Base-by-base conservation (phyloP, 352 stramenopile species). In the Pythium vanterpoolii region DNA sequence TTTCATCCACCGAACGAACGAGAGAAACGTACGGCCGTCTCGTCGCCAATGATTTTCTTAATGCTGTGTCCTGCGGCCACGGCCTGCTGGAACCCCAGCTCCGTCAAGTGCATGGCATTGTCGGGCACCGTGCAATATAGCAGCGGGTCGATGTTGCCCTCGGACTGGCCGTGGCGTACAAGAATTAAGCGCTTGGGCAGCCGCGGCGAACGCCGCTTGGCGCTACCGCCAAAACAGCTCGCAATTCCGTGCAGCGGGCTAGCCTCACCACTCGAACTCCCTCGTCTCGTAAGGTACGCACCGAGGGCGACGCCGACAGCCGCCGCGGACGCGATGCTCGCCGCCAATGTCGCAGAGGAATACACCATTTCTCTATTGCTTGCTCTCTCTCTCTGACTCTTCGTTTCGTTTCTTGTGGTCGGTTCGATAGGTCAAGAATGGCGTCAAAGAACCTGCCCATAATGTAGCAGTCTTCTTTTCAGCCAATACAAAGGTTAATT, bases 101-200 rank as follows among this genome's bases (percentile, higher is more conserved):
- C 72, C 11, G 87, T 96, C 38, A 96, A 58, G 51, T 90, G 84
- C 76, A 95, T 93, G 34, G 77, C 77, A 50, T 93, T 92, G 66
- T 96, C 86, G 0, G 85, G 83, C 16, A 91, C 81, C 28, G 70
- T 72, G 28, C 71, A 74, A 39, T 96, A 96, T 24, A 90, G 55
- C 26, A 79, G 69, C 49, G 83, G 83, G 67, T 93, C 82, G 43
- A 94, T 87, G 59, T 96, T 96, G 39, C 87, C 87, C 56, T 95
- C 81, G 19, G 78, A 91, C 64, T 96, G 56, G 49, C 87, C 85
- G 66, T 95, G 87, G 39, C 85, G 83, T 63, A 96, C 77, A 46
- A 96, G 69, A 57, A 96, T 93, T 21, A 96, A 67, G 11, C 79
- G 77, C 49, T 90, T 89, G 5, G 87, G 87, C 44, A 86, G 51